phyloP scores from a whole-genome alignment of 2,329 filamentous ascomycete species.

The Hortaea werneckii region DNA sequence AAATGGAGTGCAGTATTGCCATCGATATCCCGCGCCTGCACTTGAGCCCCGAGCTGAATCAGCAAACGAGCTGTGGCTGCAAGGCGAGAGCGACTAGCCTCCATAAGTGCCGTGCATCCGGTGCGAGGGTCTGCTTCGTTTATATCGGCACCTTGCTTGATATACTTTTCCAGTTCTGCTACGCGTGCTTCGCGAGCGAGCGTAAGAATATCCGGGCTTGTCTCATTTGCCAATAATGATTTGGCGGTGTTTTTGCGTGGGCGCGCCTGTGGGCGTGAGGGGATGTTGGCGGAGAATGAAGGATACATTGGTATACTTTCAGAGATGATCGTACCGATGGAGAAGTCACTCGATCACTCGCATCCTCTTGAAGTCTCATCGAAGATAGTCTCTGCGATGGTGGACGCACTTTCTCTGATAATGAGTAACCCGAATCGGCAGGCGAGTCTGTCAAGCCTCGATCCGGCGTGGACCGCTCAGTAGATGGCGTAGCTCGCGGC shows the following conservation, averaged over 20 bases:
- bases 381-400: constrained; percentile 4
- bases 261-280: not conserved
- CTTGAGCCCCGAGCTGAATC: constrained; percentile 3
- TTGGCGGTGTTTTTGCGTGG: not conserved
- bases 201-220: constrained; percentile 1
- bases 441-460: not conserved
- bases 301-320: constrained; percentile 4
- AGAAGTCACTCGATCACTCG: too few species aligned
- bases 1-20: constrained; percentile 9
- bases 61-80: constrained; percentile 5
- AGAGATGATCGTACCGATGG: constrained; percentile 1
- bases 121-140: constrained; percentile 6
- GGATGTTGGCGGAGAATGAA: too few species aligned
- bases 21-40: constrained; percentile 7
- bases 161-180: not conserved
- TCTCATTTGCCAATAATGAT: not conserved
- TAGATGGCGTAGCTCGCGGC: not conserved
- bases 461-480: not conserved
- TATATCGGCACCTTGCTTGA: constrained; percentile 4
- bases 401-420: constrained; percentile 4
- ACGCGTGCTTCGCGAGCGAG: constrained; percentile 3
- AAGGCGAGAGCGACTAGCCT: constrained; percentile 5
- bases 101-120: constrained; percentile 6
- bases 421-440: not conserved
- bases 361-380: too few species aligned